Conservation (phyloP, 1,284 basidiomycete genomes). For the Austroboletus sp. region DNA sequence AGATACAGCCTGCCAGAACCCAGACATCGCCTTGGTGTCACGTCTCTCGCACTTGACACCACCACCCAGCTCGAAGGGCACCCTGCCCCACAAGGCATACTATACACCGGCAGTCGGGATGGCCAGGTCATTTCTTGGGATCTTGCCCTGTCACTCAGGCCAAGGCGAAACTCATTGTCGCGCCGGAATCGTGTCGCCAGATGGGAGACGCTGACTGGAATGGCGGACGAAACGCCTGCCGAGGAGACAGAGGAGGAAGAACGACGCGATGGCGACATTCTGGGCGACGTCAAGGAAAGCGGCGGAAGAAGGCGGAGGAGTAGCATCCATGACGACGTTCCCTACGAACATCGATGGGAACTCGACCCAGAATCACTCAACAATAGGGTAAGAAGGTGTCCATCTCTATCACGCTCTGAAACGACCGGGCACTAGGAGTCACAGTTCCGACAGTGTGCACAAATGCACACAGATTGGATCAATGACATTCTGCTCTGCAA, state of each 20-base stretch:
- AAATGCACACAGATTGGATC: constrained; percentile 91
- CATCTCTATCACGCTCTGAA: constrained; percentile 2
- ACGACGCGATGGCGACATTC: constrained; percentile 62
- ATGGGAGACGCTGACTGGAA: constrained; percentile 77
- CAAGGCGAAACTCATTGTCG: constrained; percentile 28
- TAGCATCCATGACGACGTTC: constrained; percentile 37
- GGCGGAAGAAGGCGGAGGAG: constrained; percentile 34
- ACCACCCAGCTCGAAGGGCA: constrained; percentile 67
- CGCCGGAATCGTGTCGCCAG: constrained; percentile 32
- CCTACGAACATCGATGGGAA: constrained; percentile 76
- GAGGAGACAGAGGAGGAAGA: constrained; percentile 54
- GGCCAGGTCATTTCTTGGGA: constrained; percentile 92
- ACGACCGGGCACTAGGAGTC: constrained; percentile 36
- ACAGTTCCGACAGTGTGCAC: constrained; percentile 75
- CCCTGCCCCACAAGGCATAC: constrained; percentile 72
- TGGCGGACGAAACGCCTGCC: constrained; percentile 63
- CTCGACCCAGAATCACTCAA: constrained; percentile 50
- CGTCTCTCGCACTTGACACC: constrained; percentile 79
- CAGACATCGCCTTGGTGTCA: constrained; percentile 80
- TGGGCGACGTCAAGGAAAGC: constrained; percentile 59
- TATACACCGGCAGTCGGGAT: constrained; percentile 91
- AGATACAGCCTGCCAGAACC: constrained; percentile 60
- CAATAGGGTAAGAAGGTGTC: constrained; percentile 42
- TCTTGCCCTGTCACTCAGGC: constrained; percentile 61
- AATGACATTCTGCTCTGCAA: constrained; percentile 93